Conservation (phyloP, 106 monocot species). For the Dendrobium chrysotoxum region DNA sequence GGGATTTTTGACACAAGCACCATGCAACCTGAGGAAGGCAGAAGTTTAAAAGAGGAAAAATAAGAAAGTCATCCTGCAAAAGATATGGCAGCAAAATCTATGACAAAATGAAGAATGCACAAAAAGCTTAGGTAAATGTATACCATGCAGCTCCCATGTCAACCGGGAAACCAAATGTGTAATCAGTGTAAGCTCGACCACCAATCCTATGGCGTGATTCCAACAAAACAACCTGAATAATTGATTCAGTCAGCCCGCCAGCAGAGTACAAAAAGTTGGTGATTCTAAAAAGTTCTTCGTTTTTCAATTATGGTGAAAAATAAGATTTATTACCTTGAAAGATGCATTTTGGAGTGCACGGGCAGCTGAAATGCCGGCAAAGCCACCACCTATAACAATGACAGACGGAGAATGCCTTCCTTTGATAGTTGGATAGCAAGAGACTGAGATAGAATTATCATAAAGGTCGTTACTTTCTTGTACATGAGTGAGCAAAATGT, state of each 20-base stretch:
- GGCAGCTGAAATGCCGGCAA: conserved; percentile 64
- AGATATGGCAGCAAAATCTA: background rate
- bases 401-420: conserved; percentile 32
- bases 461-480: background rate
- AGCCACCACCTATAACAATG: conserved; percentile 59
- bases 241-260: background rate
- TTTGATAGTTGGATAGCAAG: conserved; percentile 7
- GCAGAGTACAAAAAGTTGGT: background rate
- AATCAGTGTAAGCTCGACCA: conserved; percentile 82
- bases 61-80: background rate
- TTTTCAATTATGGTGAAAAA: background rate
- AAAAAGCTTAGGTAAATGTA: background rate
- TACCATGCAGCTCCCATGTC: conserved; percentile 98
- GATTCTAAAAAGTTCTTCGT: background rate
- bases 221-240: conserved; percentile 71
- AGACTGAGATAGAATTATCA: conserved; percentile 3
- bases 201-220: conserved; percentile 93
- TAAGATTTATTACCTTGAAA: conserved; percentile 45
- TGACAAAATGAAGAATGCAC: background rate
- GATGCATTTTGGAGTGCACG: conserved; percentile 73
- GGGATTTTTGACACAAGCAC: conserved; percentile 87
- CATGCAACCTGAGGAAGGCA: conserved; percentile 69
- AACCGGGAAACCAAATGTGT: conserved; percentile 89
- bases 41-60: background rate
- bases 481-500: background rate